Percentiles rank a stretch among this genome's conserved stretches.
phyloP scores from a whole-genome alignment of 208 protist genomes.

The Crithidia thermophila region DNA sequence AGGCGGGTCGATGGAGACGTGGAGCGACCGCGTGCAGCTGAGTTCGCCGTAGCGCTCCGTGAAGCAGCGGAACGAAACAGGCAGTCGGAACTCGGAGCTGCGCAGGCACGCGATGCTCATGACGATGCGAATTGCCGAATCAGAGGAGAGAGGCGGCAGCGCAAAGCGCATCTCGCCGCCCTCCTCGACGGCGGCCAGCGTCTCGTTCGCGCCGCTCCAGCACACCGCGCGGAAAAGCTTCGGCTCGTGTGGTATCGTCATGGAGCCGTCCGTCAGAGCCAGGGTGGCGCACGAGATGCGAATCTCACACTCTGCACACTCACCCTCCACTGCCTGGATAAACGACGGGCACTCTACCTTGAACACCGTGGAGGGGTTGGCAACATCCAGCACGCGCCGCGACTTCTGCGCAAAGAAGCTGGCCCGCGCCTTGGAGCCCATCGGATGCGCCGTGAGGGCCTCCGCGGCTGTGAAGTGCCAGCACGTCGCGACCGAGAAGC shows the following conservation, averaged over 20 bases:
- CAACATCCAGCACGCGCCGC: conserved; percentile 27
- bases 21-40: conserved; percentile 24
- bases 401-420: conserved; percentile 5
- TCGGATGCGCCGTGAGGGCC: conserved; percentile 16
- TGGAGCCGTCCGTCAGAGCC: conserved; percentile 23
- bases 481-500: conserved; percentile 22
- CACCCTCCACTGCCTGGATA: conserved; percentile 58
- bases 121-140: conserved; percentile 15
- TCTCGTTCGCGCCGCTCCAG: conserved; percentile 15
- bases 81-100: conserved; percentile 40
- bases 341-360: conserved; percentile 36
- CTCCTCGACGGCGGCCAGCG: background rate
- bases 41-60: conserved; percentile 30
- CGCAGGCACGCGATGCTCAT: conserved; percentile 34
- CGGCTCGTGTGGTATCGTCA: conserved; percentile 40
- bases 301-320: conserved; percentile 44
- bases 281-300: conserved; percentile 32
- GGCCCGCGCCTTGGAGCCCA: conserved; percentile 3
- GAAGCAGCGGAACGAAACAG: conserved; percentile 31
- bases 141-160: conserved; percentile 23
- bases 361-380: conserved; percentile 36
- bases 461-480: conserved; percentile 20
- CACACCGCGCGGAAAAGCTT: conserved; percentile 31
- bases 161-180: conserved; percentile 13
- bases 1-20: conserved; percentile 36